Evolutionary conservation across 441 rosid genomes (phyloP), one percentile per base, ranked within the genome.

Genomic region (Jatropha multifida): DNA sequence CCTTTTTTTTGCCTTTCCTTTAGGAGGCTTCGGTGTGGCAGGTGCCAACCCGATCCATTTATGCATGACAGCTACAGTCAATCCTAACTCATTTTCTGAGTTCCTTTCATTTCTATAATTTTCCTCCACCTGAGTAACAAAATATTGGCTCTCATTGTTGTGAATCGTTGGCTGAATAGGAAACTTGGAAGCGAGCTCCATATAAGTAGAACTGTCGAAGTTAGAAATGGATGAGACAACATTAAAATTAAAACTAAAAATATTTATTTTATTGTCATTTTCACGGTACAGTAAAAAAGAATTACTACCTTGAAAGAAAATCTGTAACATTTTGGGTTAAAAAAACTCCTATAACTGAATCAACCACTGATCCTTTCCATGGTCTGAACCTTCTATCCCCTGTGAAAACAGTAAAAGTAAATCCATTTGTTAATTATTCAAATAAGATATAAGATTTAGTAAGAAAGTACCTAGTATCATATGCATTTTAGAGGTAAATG

Each of bases 351-450:
- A 76, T 71, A 10, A 76, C 60, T 3, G 79, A 76, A 27, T 76
- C 79, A 20, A 70, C 65, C 4, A 76, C 75, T 2, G 79, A 76
- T 37, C 75, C 75, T 52, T 89, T 87, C 96, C 96, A 93, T 38
- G 73, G 83, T 23, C 81, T 88, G 71, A 91, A 91, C 12, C 84
- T 78, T 68, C 91, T 86, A 76, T 93, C 83, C 11, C 92, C 97
- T 91, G 79, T 51, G 6, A 15, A 14, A 5, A 6, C 2, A 32
- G 32, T 32, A 32, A 1, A 32, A 32, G 32, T 32, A 32, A 32
- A 32, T 32, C 32, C 32, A 32, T 32, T 32, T 32, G 32, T 32
- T 32, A 40, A 56, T 11, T 10, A 14, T 15, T 13, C 3, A 15
- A 62, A 46, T 3, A 44, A 32, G 32, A 32, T 32, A 71, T 17